A percentile compares a stretch with the other conserved stretches of the same genome.
phyloP scores from a whole-genome alignment of 2,329 filamentous ascomycete species.

The Talaromyces islandicus region DNA sequence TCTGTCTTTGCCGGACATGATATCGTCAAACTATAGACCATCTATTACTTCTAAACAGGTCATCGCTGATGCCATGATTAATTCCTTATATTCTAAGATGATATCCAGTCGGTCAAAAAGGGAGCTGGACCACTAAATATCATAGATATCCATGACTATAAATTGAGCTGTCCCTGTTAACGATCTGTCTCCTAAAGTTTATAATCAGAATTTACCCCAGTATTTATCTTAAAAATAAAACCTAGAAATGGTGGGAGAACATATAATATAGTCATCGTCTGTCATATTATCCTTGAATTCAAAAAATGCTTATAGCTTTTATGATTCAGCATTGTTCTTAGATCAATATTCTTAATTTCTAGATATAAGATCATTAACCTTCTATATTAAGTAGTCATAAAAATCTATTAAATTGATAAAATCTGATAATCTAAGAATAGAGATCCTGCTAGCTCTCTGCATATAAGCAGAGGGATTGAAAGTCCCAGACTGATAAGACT shows the following conservation, averaged over 20 bases:
- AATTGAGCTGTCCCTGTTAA: conserved; percentile 9
- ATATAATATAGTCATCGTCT: conserved; percentile 16
- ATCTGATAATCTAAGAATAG: background rate
- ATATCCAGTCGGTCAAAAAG: conserved; percentile 18
- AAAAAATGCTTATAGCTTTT: background rate
- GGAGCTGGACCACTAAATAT: conserved; percentile 14
- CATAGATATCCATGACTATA: conserved; percentile 14
- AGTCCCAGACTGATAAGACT: background rate
- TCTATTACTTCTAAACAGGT: conserved; percentile 8
- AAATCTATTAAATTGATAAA: background rate
- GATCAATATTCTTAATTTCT: background rate
- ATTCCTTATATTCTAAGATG: conserved; percentile 15
- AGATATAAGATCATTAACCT: background rate
- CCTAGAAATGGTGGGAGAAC: conserved; percentile 13
- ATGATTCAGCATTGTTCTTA: background rate
- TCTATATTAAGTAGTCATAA: background rate
- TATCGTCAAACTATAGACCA: conserved; percentile 2
- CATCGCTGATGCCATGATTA: conserved; percentile 15
- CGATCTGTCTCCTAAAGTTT: background rate
- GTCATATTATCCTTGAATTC: background rate
- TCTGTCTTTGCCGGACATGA: conserved; percentile 2
- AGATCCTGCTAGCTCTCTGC: background rate
- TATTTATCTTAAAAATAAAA: conserved; percentile 14
- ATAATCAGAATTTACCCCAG: conserved; percentile 13
- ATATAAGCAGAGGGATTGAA: conserved; percentile 3